A percentile compares a stretch with the other conserved stretches of the same genome.
These are phyloP conservation scores for Graphiopsis chlorocephala DNA, from an alignment of 2,329 filamentous ascomycete genomes.

Conservation along the genomic window DNA sequence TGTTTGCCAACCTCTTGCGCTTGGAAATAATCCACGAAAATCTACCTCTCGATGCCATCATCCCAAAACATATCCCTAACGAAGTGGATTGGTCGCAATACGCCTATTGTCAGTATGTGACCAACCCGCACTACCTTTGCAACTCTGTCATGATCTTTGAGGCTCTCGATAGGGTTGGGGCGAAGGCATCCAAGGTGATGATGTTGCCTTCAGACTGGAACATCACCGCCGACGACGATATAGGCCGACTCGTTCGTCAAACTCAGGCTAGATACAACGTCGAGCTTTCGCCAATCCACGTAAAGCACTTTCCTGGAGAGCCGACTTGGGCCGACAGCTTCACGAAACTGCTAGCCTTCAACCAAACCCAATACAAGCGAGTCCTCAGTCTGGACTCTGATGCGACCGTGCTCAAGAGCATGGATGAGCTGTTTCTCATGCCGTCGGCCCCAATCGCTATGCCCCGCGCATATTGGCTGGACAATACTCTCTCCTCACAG, in stretches of 20 bases:
- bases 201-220: constrained; percentile 41
- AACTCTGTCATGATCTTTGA: constrained; percentile 45
- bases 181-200: constrained; percentile 44
- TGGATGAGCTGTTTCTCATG: constrained; percentile 71
- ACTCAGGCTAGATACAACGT: constrained; percentile 50
- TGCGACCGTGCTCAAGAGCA: constrained; percentile 57
- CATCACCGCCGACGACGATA: not conserved
- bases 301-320: constrained; percentile 30
- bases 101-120: constrained; percentile 45
- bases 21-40: no score
- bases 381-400: constrained; percentile 63
- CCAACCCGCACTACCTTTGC: constrained; percentile 42
- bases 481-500: constrained; percentile 37
- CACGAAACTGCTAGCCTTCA: constrained; percentile 68
- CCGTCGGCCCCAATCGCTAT: constrained; percentile 58
- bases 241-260: constrained; percentile 26
- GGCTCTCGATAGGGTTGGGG: constrained; percentile 38
- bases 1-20: no score
- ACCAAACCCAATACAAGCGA: constrained; percentile 61
- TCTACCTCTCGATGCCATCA: no score
- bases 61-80: not conserved
- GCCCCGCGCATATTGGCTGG: constrained; percentile 69
- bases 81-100: constrained; percentile 34
- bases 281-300: constrained; percentile 46
- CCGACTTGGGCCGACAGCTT: constrained; percentile 62